Evolutionary conservation across 352 stramenopile species (phyloP).

Genomic region (Phytopythium mirpurense): DNA sequence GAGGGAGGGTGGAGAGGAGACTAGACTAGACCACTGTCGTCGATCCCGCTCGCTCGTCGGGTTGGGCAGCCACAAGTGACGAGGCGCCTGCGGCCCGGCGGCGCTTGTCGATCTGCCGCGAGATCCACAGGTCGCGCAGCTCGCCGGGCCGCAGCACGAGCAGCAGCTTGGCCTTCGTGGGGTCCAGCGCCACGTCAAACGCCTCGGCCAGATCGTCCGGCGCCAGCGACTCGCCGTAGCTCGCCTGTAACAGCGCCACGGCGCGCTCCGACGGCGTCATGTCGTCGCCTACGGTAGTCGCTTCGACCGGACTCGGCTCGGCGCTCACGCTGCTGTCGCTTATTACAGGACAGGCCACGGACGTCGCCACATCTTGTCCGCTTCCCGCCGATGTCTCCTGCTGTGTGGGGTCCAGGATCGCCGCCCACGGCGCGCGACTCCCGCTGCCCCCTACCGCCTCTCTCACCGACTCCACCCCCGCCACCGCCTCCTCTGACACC

Average conservation of each 20-base stretch:
- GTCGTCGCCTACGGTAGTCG: neutral
- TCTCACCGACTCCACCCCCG: neutral
- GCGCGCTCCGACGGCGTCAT: slow-evolving; percentile 14
- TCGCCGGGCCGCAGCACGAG: slow-evolving; percentile 8
- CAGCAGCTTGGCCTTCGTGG: slow-evolving; percentile 11
- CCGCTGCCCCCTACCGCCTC: neutral
- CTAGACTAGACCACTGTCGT: neutral
- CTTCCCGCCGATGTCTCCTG: neutral
- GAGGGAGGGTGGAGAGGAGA: no score
- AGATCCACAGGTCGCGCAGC: slow-evolving; percentile 14
- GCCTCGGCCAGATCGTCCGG: slow-evolving; percentile 13
- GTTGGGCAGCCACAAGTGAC: neutral
- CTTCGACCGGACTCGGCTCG: no score
- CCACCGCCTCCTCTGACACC: slow-evolving; percentile 1
- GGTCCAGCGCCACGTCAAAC: slow-evolving; percentile 15
- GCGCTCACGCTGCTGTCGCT: neutral
- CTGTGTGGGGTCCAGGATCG: neutral
- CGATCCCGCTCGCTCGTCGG: neutral
- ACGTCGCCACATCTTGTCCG: no score
- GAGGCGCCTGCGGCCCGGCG: neutral
- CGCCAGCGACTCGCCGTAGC: slow-evolving; percentile 8
- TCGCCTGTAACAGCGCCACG: slow-evolving; percentile 10
- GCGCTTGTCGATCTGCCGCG: slow-evolving; percentile 8
- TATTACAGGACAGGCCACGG: no score
- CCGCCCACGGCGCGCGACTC: neutral